Evolutionary conservation across 208 protist species (phyloP).

Genomic region (Trypanosomatidae sp.): DNA sequence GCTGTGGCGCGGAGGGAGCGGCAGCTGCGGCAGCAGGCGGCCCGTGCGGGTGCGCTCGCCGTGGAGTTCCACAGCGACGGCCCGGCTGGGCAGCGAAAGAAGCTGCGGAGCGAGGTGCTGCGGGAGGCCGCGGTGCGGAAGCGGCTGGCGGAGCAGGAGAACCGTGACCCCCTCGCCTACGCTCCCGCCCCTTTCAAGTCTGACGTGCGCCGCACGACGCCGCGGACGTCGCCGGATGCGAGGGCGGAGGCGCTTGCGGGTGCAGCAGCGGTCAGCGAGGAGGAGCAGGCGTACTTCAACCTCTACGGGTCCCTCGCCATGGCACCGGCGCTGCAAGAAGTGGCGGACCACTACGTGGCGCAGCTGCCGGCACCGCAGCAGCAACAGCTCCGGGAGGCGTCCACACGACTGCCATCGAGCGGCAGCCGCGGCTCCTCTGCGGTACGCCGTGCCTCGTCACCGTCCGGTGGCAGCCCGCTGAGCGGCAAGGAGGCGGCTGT

Average conservation of each 20-base stretch:
- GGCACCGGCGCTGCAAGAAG: slow-evolving; percentile 15
- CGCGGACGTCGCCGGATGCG: slow-evolving; percentile 16
- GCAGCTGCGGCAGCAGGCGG: slow-evolving; percentile 21
- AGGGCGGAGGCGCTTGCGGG: not conserved
- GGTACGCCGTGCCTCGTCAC: slow-evolving; percentile 1
- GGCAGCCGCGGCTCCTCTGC: slow-evolving; percentile 7
- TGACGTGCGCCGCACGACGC: slow-evolving; percentile 14
- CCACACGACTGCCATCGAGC: slow-evolving; percentile 13
- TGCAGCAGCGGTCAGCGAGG: too few relatives aligned
- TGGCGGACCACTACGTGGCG: slow-evolving; percentile 28
- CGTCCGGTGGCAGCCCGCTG: slow-evolving; percentile 4
- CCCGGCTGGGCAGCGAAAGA: slow-evolving; percentile 20
- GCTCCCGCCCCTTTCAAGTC: slow-evolving; percentile 41
- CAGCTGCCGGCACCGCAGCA: slow-evolving; percentile 22
- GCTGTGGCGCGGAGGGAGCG: slow-evolving; percentile 35
- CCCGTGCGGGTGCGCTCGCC: slow-evolving; percentile 16
- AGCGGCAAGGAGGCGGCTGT: slow-evolving; percentile 1
- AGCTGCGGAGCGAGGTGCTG: slow-evolving; percentile 59
- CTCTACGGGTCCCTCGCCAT: slow-evolving; percentile 9
- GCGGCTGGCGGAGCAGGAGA: slow-evolving; percentile 42
- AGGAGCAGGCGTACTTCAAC: slow-evolving; percentile 23
- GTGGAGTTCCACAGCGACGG: slow-evolving; percentile 31
- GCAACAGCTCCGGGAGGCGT: slow-evolving; percentile 28
- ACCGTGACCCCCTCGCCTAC: slow-evolving; percentile 59
- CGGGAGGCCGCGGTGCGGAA: slow-evolving; percentile 60